These are phyloP conservation scores for Komagataella pastoris DNA, from an alignment of 805 yeast species.

Conservation along the genomic window DNA sequence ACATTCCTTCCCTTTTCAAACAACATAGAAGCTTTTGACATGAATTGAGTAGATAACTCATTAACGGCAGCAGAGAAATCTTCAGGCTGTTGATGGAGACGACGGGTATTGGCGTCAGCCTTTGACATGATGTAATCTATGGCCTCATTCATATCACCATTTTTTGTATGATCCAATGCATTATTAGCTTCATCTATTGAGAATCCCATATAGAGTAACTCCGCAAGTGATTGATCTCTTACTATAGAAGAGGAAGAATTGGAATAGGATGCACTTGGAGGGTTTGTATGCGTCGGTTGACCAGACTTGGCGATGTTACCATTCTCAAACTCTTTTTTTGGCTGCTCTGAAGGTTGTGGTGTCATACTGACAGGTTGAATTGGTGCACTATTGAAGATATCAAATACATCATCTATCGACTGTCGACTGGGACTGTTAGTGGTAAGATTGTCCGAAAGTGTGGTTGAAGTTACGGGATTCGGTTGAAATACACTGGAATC, in stretches of 20 bases:
- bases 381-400: background rate
- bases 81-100: conserved; percentile 8
- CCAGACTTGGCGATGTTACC: background rate
- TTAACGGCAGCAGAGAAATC: conserved; percentile 28
- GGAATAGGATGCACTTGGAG: background rate
- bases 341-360: background rate
- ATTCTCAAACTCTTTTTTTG: background rate
- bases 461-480: background rate
- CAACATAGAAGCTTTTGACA: conserved; percentile 45
- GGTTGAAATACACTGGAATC: background rate
- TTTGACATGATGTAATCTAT: conserved; percentile 51
- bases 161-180: conserved; percentile 39
- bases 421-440: background rate
- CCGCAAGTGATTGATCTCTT: conserved; percentile 45
- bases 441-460: background rate
- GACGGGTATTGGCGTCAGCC: conserved; percentile 28
- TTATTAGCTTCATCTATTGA: conserved; percentile 40
- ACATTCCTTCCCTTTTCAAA: conserved; percentile 48
- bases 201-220: conserved; percentile 72
- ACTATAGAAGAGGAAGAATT: background rate
- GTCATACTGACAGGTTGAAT: background rate
- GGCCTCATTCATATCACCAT: conserved; percentile 53
- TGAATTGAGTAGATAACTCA: conserved; percentile 41
- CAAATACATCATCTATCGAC: background rate
- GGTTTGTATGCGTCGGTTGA: background rate